Percentiles rank a stretch among this genome's conserved stretches.
Evolutionary conservation across 148 eudicot species (phyloP).

Genomic region (Spergularia marina): DNA sequence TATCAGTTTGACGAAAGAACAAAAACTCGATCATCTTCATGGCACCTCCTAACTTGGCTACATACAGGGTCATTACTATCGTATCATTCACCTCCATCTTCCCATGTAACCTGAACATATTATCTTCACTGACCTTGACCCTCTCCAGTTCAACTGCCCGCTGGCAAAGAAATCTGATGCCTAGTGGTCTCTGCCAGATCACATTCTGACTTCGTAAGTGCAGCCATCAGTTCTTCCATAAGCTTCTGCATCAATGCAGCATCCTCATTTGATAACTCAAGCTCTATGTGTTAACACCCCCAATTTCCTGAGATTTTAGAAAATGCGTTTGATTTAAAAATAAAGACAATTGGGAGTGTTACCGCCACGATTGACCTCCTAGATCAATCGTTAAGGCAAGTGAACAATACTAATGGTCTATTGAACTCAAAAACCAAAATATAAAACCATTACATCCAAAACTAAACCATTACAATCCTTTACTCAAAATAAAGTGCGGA

Average conservation of each 20-base stretch:
- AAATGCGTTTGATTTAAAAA: no score
- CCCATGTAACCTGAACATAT: slow-evolving; percentile 7
- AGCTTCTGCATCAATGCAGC: background rate
- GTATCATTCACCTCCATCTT: slow-evolving; percentile 5
- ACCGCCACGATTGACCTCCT: no score
- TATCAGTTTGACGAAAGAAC: slow-evolving; percentile 19
- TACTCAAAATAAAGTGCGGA: no score
- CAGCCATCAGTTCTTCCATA: slow-evolving; percentile 15
- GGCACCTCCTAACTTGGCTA: background rate
- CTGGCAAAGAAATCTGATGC: background rate
- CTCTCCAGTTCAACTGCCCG: background rate
- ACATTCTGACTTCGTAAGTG: background rate
- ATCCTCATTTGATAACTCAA: slow-evolving; percentile 13
- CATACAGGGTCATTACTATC: slow-evolving; percentile 6
- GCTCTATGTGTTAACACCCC: no score
- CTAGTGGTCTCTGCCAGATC: background rate
- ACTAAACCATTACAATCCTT: no score
- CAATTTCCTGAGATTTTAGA: no score
- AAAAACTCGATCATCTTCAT: slow-evolving; percentile 2
- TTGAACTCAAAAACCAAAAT: no score
- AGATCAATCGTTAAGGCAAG: no score
- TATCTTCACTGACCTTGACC: background rate
- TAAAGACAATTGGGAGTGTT: no score
- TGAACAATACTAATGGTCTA: no score
- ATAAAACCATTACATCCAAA: no score